Conservation (phyloP, 192 early-diverging fungal species). For the Neocallimastix lanati region DNA sequence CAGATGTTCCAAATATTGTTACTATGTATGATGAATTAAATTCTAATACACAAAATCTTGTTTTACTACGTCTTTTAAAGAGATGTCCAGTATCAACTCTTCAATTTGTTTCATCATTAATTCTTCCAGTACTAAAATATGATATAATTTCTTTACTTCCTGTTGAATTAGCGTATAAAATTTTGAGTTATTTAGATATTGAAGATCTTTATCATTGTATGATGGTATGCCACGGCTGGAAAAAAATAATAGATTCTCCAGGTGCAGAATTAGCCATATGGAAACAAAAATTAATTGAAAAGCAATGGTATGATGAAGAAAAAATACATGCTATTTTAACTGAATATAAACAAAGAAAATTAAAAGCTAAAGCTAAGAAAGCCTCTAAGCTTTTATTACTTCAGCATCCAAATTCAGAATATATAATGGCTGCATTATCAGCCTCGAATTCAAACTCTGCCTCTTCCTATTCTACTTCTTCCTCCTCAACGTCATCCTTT, state of each 20-base stretch:
- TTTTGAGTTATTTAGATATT: neutral
- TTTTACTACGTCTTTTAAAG: slow-evolving; percentile 73
- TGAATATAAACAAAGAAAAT: neutral
- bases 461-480: neutral
- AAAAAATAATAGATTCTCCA: neutral
- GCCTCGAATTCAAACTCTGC: neutral
- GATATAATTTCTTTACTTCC: slow-evolving; percentile 72
- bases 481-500: neutral
- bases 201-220: neutral
- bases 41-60: slow-evolving; percentile 52
- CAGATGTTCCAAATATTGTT: slow-evolving; percentile 30
- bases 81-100: slow-evolving; percentile 61
- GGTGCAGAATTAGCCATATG: neutral
- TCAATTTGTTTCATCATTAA: slow-evolving; percentile 75
- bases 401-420: neutral
- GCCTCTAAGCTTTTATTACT: neutral
- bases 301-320: neutral
- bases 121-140: slow-evolving; percentile 74
- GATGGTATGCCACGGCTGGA: neutral
- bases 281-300: neutral
- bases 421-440: neutral
- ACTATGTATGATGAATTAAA: slow-evolving; percentile 65
- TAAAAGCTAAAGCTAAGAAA: neutral
- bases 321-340: neutral
- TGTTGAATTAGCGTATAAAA: slow-evolving; percentile 22